A percentile compares a stretch with the other conserved stretches of the same genome.
These are phyloP conservation scores for Phytopythium litorale DNA, from an alignment of 352 stramenopile genomes.

Conservation along the genomic window DNA sequence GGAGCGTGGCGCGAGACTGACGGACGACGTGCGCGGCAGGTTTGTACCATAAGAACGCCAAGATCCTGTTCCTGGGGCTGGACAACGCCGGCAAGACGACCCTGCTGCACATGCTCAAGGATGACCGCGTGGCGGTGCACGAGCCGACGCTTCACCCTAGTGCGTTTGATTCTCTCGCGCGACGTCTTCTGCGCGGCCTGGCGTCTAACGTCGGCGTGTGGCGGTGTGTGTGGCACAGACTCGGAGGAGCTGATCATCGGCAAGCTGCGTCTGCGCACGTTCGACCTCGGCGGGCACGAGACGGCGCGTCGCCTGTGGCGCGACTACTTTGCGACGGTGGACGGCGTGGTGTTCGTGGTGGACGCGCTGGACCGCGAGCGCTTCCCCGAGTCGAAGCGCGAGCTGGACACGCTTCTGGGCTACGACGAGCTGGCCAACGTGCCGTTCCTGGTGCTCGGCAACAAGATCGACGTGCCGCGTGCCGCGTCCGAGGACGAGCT, in stretches of 20 bases:
- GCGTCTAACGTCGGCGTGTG: not conserved
- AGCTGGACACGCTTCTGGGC: slow-evolving; percentile 96
- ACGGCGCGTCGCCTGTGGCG: slow-evolving; percentile 97
- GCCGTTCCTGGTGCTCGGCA: slow-evolving; percentile 99
- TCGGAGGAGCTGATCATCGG: slow-evolving; percentile 92
- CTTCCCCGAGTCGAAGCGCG: slow-evolving; percentile 99
- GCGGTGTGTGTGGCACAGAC: slow-evolving; percentile 30
- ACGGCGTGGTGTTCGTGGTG: slow-evolving; percentile 99
- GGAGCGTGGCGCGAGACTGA: no score
- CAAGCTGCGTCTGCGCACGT: slow-evolving; percentile 99
- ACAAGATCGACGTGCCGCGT: slow-evolving; percentile 99
- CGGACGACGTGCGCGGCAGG: slow-evolving; percentile 51
- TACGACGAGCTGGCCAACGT: slow-evolving; percentile 98
- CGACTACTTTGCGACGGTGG: slow-evolving; percentile 99
- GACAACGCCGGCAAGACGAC: slow-evolving; percentile 99
- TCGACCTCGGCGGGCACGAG: slow-evolving; percentile 99
- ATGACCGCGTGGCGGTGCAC: slow-evolving; percentile 95
- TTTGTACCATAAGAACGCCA: slow-evolving; percentile 99
- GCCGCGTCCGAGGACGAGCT: slow-evolving; percentile 99
- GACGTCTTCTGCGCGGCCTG: not conserved
- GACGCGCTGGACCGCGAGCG: slow-evolving; percentile 97
- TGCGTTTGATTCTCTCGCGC: slow-evolving; percentile 17
- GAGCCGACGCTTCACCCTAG: slow-evolving; percentile 96
- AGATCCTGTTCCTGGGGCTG: slow-evolving; percentile 99
- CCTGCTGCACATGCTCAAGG: slow-evolving; percentile 99